Percentiles rank a stretch among this genome's conserved stretches.
These are phyloP conservation scores for Torrubiellomyces zombiae DNA, from an alignment of 2,329 filamentous ascomycete genomes.

Conservation along the genomic window DNA sequence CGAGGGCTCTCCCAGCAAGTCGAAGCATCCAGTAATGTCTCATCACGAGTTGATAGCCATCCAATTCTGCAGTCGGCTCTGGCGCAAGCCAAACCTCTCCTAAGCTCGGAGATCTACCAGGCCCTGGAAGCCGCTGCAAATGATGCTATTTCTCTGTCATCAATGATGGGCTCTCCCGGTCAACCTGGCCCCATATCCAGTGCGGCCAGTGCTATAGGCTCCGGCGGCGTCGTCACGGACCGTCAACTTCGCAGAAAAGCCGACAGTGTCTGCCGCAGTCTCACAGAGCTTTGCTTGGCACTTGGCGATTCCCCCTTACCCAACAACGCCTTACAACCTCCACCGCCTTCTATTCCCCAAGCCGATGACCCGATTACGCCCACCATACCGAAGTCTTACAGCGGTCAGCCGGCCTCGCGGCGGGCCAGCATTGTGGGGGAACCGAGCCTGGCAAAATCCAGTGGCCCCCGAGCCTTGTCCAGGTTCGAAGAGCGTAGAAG, in stretches of 20 bases:
- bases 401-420: conserved; percentile 19
- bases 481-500: conserved; percentile 37
- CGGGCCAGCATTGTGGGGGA: conserved; percentile 26
- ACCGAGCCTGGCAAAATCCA: conserved; percentile 18
- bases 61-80: conserved; percentile 69
- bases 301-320: conserved; percentile 36
- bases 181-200: conserved; percentile 53
- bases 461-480: conserved; percentile 28
- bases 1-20: conserved; percentile 9
- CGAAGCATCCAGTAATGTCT: conserved; percentile 24
- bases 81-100: conserved; percentile 53
- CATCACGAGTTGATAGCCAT: conserved; percentile 42
- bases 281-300: conserved; percentile 84
- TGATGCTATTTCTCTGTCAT: conserved; percentile 65
- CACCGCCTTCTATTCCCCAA: conserved; percentile 8
- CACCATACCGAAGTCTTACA: conserved; percentile 24
- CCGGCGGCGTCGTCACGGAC: conserved; percentile 45
- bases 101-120: conserved; percentile 57
- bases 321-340: conserved; percentile 3
- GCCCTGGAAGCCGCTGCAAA: conserved; percentile 65
- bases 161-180: conserved; percentile 58
- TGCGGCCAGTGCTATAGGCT: conserved; percentile 44
- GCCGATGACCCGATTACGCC: conserved; percentile 22
- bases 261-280: conserved; percentile 78
- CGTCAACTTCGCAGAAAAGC: conserved; percentile 78